phyloP scores from a whole-genome alignment of 768 basidiomycete genomes.

The Phallus indusiatus region DNA sequence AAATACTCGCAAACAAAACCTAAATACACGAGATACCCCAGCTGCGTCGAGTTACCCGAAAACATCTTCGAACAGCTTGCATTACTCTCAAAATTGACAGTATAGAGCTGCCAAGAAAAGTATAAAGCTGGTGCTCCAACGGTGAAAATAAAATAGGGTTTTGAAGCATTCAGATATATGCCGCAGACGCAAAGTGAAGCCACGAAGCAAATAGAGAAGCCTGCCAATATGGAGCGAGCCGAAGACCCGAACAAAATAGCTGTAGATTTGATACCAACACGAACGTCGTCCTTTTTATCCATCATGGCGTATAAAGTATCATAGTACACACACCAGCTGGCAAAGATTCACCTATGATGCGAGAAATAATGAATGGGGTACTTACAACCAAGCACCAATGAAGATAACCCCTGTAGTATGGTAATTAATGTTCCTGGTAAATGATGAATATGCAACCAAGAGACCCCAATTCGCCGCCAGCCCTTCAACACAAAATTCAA shows the following conservation, averaged over 20 bases:
- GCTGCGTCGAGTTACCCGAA: no score
- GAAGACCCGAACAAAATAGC: conserved; percentile 46
- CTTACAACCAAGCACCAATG: no score
- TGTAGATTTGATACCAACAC: conserved; percentile 52
- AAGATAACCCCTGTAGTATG: no score
- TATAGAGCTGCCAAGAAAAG: no score
- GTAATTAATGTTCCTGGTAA: no score
- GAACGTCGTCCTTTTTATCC: conserved; percentile 49
- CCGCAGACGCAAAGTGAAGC: conserved; percentile 19
- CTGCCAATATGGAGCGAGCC: conserved; percentile 33
- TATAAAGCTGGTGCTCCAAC: no score
- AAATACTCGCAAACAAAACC: no score
- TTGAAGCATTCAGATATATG: conserved; percentile 20
- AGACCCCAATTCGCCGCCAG: conserved; percentile 14
- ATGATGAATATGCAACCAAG: conserved; percentile 13
- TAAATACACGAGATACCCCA: no score
- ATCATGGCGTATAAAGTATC: conserved; percentile 48
- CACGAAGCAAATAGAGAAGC: conserved; percentile 24
- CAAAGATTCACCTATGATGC: conserved; percentile 12
- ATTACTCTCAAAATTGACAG: no score
- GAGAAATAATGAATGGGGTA: no score
- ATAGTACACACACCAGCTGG: conserved; percentile 35
- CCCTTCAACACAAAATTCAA: no score
- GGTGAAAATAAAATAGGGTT: background rate
- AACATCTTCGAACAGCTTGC: no score